These are phyloP conservation scores for Aspergillus sojae DNA, from an alignment of 2,329 filamentous ascomycete species.

Conservation along the genomic window DNA sequence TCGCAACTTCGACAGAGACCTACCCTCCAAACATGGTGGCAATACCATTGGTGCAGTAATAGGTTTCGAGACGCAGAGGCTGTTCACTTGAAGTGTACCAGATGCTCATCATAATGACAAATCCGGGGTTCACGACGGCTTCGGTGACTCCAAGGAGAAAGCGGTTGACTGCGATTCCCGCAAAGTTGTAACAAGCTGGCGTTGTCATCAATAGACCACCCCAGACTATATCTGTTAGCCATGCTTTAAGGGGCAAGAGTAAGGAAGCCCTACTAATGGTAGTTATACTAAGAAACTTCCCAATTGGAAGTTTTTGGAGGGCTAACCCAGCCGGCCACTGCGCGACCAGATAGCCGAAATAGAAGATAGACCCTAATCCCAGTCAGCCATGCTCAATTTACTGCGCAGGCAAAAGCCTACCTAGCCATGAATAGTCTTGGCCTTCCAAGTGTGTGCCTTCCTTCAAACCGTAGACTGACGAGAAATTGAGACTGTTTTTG, in stretches of 20 bases:
- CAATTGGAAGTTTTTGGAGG: slow-evolving; percentile 50
- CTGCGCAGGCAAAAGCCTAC: slow-evolving; percentile 13
- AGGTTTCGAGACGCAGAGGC: slow-evolving; percentile 56
- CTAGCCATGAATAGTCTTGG: slow-evolving; percentile 32
- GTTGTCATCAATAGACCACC: slow-evolving; percentile 49
- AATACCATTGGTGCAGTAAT: slow-evolving; percentile 62
- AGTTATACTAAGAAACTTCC: slow-evolving; percentile 47
- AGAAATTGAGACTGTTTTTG: slow-evolving; percentile 56
- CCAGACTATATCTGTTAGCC: slow-evolving; percentile 37
- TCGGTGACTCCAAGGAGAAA: slow-evolving; percentile 54
- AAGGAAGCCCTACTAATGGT: slow-evolving; percentile 32
- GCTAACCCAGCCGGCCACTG: slow-evolving; percentile 50
- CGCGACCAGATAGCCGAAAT: slow-evolving; percentile 52
- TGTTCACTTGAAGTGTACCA: slow-evolving; percentile 55
- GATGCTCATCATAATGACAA: slow-evolving; percentile 55
- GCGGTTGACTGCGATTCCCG: slow-evolving; percentile 47
- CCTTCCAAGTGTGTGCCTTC: slow-evolving; percentile 28
- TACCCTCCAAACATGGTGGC: slow-evolving; percentile 64
- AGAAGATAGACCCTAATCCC: slow-evolving; percentile 48
- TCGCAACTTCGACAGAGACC: slow-evolving; percentile 9
- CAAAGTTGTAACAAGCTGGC: slow-evolving; percentile 48
- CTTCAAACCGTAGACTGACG: slow-evolving; percentile 35
- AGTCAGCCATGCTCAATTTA: neutral
- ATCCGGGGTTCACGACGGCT: slow-evolving; percentile 52
- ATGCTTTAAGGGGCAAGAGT: too few species aligned